Base-by-base conservation (phyloP, 1,284 basidiomycete genomes). In the Erythrobasidium hasegawianum region DNA sequence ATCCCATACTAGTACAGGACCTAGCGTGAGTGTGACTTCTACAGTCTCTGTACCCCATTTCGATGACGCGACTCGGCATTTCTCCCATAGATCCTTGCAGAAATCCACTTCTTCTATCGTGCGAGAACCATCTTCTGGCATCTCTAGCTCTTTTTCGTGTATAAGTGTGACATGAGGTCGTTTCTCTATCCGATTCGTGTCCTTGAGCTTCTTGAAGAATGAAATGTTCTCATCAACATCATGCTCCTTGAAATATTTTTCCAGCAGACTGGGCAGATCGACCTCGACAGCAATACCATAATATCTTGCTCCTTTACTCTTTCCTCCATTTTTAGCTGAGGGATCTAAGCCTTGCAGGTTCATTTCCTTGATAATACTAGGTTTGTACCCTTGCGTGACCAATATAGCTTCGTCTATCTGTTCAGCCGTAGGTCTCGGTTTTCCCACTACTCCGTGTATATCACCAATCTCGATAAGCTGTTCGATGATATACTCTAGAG, bases 141-240 rank as follows among this genome's bases (percentile, higher is more conserved):
- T 69, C 45, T 81, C 80, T 2, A 87, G 79, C 24, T 78, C 76
- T 24, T 86, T 87, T 69, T 79, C 77, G 76, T 98, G 95, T 8
- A 88, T 85, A 59, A 97, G 79, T 0, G 95, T 97, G 61, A 97
- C 81, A 76, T 98, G 95, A 0, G 94, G 92, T 3, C 81, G 78
- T 13, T 76, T 72, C 2, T 83, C 78, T 20, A 95, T 75, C 13
- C 90, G 81, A 2, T 80, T 74, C 0, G 77, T 76, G 5, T 65
- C 66, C 43, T 82, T 79, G 24, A 93, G 73, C 7, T 73, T 61
- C 0, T 77, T 71, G 81, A 86, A 87, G 68, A 89, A 82, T 7
- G 68, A 50, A 58, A 71, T 76, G 14, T 78, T 81, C 26, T 29
- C 18, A 11, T 65, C 29, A 2, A 41, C 18, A 2, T 71, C 66